These are phyloP conservation scores for Neofusicoccum laricinum DNA, from an alignment of 2,329 filamentous ascomycete genomes.

Conservation along the genomic window DNA sequence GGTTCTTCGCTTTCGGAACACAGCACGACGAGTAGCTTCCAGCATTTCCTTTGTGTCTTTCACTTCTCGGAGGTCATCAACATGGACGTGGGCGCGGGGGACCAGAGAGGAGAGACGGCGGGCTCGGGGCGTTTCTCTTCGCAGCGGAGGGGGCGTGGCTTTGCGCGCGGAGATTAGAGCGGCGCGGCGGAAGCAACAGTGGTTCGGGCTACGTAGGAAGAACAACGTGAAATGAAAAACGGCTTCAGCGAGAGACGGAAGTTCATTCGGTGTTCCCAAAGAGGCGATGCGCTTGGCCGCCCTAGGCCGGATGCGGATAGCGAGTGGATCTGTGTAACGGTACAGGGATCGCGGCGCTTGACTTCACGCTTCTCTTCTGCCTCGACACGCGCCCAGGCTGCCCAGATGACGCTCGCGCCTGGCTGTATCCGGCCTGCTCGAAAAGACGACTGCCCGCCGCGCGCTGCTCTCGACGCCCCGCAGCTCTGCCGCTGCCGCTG, in stretches of 20 bases:
- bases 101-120: background rate
- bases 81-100: background rate
- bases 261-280: background rate
- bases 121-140: background rate
- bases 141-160: background rate
- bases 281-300: slow-evolving; percentile 8
- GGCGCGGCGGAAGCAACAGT: background rate
- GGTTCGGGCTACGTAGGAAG: slow-evolving; percentile 9
- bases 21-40: slow-evolving; percentile 9
- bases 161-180: background rate
- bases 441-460: background rate
- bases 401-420: background rate
- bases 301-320: background rate
- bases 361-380: background rate
- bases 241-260: slow-evolving; percentile 6
- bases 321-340: slow-evolving; percentile 3
- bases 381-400: background rate
- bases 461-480: background rate
- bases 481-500: background rate
- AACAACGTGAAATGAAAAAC: slow-evolving; percentile 15
- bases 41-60: slow-evolving; percentile 8
- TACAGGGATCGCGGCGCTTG: slow-evolving; percentile 7
- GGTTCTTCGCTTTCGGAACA: background rate
- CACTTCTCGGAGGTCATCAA: background rate
- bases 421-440: background rate